Evolutionary conservation across 1,284 basidiomycete genomes (phyloP).

Genomic region (Boletellus deceptivus): DNA sequence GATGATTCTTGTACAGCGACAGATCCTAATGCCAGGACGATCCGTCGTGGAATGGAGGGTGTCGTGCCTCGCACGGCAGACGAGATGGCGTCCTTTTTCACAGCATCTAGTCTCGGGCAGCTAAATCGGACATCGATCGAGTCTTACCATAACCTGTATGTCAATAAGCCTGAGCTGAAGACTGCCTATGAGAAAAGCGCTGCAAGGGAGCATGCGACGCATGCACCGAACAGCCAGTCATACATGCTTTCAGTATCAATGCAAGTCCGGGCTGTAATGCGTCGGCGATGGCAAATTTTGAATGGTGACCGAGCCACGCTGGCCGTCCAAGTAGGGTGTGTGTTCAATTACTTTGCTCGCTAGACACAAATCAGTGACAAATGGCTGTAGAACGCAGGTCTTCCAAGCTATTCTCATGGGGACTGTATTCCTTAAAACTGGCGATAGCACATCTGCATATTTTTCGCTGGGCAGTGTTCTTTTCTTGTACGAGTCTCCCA

Average conservation of each 20-base stretch:
- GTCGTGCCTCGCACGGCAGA: constrained; percentile 42
- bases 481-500: constrained; percentile 58
- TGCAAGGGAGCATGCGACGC: constrained; percentile 38
- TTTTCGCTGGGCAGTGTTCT: constrained; percentile 78
- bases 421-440: constrained; percentile 66
- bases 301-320: constrained; percentile 54
- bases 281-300: constrained; percentile 62
- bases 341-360: constrained; percentile 5
- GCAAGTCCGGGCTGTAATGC: constrained; percentile 64
- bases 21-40: constrained; percentile 53
- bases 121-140: constrained; percentile 32
- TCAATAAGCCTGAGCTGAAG: constrained; percentile 35
- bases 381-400: constrained; percentile 37
- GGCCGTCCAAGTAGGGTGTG: constrained; percentile 41
- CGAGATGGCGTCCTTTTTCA: constrained; percentile 58
- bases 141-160: constrained; percentile 31
- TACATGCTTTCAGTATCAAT: constrained; percentile 52
- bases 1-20: constrained; percentile 53
- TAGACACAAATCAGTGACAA: neutral
- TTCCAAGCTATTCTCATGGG: constrained; percentile 71
- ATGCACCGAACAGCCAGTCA: constrained; percentile 49
- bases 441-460: constrained; percentile 59
- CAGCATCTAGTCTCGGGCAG: constrained; percentile 23
- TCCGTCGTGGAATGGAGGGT: constrained; percentile 47
- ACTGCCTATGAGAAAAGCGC: constrained; percentile 52